Evolutionary conservation across 1,284 basidiomycete species (phyloP), one percentile per base, ranked within the genome.

Genomic region (Cutaneotrichosporon dermatis): DNA sequence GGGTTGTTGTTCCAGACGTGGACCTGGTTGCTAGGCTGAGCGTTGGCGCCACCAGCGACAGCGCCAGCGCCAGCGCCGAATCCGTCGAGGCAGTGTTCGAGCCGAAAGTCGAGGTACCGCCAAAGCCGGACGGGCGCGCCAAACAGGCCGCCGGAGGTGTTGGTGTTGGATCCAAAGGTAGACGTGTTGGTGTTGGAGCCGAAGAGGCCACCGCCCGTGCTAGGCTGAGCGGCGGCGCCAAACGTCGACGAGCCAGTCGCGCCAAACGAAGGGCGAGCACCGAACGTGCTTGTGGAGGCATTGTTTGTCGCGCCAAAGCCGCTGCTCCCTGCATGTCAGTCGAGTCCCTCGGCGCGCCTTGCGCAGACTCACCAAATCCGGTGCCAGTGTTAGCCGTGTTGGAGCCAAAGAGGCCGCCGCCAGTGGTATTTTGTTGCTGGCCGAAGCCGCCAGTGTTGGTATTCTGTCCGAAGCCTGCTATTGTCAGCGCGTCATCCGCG

Each of bases 381-480:
- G 66, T 66, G 57, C 57, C 67, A 33, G 64, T 60, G 40, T 35
- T 52, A 5, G 64, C 53, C 10, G 54, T 52, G 41, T 81, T 39
- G 74, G 55, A 40, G 35, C 74, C 65, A 77, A 81, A 64, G 74
- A 76, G 64, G 69, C 79, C 58, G 79, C 82, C 57, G 75, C 81
- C 57, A 81, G 86, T 72, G 57, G 86, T 85, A 68, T 89, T 89
- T 46, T 79, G 79, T 55, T 81, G 63, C 59, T 65, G 64, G n/a
- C 61, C 61, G 42, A 67, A 65, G 36, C 53, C 58, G 12, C 72
- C 74, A 13, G 69, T 59, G 55, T 59, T 72, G 40, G 54, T 64
- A 49, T 66, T 51, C 52, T 55, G 52, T 10, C 55, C 58, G 25
- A 59, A 58, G 13, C 54, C 54, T 56, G 25, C 25, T 42, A 35